phyloP scores from a whole-genome alignment of 108 stramenopile genomes.

The Skeletonema marinoi region DNA sequence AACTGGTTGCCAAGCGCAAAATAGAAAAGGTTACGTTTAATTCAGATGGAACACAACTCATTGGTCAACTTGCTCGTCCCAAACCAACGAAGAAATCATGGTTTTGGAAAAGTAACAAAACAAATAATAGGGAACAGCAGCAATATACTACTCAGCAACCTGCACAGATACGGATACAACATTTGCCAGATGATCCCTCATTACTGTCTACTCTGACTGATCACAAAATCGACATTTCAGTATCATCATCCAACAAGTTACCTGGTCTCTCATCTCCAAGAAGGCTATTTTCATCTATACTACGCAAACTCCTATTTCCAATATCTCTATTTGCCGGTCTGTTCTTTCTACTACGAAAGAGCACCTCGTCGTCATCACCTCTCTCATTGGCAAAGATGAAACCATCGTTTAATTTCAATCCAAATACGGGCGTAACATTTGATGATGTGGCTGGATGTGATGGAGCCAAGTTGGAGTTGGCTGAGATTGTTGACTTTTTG shows the following conservation, averaged over 20 bases:
- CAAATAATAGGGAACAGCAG: not conserved
- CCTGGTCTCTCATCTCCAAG: not conserved
- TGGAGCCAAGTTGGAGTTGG: conserved; percentile 91
- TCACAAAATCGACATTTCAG: conserved; percentile 69
- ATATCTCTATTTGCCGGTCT: conserved; percentile 83
- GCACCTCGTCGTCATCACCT: conserved; percentile 1
- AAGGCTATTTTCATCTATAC: conserved; percentile 16
- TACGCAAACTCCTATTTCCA: conserved; percentile 72
- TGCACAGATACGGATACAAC: conserved; percentile 73
- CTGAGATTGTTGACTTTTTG: conserved; percentile 97
- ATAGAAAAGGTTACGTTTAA: conserved; percentile 88
- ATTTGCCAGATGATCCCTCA: conserved; percentile 92
- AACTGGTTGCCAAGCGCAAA: conserved; percentile 59
- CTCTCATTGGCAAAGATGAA: conserved; percentile 53
- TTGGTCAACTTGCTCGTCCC: conserved; percentile 51
- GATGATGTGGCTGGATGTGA: conserved; percentile 98
- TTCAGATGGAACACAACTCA: conserved; percentile 84
- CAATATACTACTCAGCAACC: not conserved
- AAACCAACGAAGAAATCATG: not conserved
- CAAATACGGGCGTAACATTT: conserved; percentile 89
- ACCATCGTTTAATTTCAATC: conserved; percentile 64
- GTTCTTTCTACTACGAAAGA: conserved; percentile 83
- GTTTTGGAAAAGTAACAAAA: not conserved
- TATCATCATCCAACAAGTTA: conserved; percentile 8
- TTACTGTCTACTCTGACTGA: conserved; percentile 82